A percentile compares a stretch with the other conserved stretches of the same genome.
Conservation (phyloP, 805 yeast species). For the Sugiyamaella qingdaonensis region DNA sequence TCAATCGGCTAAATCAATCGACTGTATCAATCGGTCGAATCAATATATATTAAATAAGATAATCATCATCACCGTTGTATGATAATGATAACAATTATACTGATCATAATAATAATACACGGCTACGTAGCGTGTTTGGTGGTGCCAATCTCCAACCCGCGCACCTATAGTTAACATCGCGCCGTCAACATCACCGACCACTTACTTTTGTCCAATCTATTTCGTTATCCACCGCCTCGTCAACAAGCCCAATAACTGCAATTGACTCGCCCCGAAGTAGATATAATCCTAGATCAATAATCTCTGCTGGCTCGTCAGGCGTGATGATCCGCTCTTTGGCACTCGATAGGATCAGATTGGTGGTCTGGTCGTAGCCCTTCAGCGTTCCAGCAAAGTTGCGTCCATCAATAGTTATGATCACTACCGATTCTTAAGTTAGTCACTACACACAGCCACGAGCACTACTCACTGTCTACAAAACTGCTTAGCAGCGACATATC, state of each 20-base stretch:
- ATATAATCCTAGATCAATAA: conserved; percentile 32
- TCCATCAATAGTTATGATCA: conserved; percentile 36
- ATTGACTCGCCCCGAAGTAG: conserved; percentile 36
- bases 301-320: conserved; percentile 25
- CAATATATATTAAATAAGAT: no score
- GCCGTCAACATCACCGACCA: conserved; percentile 14
- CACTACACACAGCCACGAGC: not conserved
- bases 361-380: conserved; percentile 36
- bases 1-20: not conserved
- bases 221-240: conserved; percentile 28
- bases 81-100: not conserved
- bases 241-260: conserved; percentile 32
- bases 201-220: conserved; percentile 34
- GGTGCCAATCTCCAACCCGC: conserved; percentile 17
- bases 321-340: conserved; percentile 29
- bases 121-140: conserved; percentile 22
- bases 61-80: no score
- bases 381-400: conserved; percentile 30
- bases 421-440: conserved; percentile 19
- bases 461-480: conserved; percentile 22
- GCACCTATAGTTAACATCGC: conserved; percentile 12
- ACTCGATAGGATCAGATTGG: conserved; percentile 31
- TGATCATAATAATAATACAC: not conserved
- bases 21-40: no score
- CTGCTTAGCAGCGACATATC: conserved; percentile 24